Evolutionary conservation across 139 green algal genomes (phyloP).

Genomic region (Diplosphaera chodatii): DNA sequence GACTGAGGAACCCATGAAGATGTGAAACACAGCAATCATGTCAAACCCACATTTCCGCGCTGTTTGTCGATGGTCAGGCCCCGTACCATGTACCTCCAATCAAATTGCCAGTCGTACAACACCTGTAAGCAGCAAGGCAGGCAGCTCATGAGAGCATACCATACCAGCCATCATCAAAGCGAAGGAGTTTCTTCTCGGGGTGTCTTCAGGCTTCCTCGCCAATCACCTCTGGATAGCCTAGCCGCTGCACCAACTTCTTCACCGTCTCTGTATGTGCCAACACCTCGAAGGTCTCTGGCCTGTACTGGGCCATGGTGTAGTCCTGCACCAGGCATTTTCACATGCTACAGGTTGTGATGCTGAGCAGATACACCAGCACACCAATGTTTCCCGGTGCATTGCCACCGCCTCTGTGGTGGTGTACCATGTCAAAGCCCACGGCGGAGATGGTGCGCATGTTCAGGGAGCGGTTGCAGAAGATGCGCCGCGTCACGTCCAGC

Average conservation of each 20-base stretch:
- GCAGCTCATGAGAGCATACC: background rate
- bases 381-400: too few relatives aligned
- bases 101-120: slow-evolving; percentile 65
- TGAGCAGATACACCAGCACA: too few relatives aligned
- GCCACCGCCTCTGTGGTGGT: too few relatives aligned
- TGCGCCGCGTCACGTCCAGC: slow-evolving; percentile 36
- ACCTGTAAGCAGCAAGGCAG: too few relatives aligned
- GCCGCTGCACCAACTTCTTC: slow-evolving; percentile 74
- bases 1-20: too few relatives aligned
- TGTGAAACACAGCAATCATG: too few relatives aligned
- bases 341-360: too few relatives aligned
- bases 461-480: slow-evolving; percentile 96
- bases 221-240: slow-evolving; percentile 77
- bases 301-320: slow-evolving; percentile 83
- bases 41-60: slow-evolving; percentile 59
- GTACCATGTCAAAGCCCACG: slow-evolving; percentile 2
- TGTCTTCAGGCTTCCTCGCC: too few relatives aligned
- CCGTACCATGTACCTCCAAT: slow-evolving; percentile 85
- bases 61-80: slow-evolving; percentile 89
- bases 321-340: too few relatives aligned
- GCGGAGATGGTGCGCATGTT: slow-evolving; percentile 85
- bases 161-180: too few relatives aligned
- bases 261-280: slow-evolving; percentile 78
- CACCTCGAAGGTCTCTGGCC: slow-evolving; percentile 90
- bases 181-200: too few relatives aligned